A percentile compares a stretch with the other conserved stretches of the same genome.
Evolutionary conservation across 176 grass and related monocot genomes (phyloP).

Genomic region (Eremochloa ophiuroides): DNA sequence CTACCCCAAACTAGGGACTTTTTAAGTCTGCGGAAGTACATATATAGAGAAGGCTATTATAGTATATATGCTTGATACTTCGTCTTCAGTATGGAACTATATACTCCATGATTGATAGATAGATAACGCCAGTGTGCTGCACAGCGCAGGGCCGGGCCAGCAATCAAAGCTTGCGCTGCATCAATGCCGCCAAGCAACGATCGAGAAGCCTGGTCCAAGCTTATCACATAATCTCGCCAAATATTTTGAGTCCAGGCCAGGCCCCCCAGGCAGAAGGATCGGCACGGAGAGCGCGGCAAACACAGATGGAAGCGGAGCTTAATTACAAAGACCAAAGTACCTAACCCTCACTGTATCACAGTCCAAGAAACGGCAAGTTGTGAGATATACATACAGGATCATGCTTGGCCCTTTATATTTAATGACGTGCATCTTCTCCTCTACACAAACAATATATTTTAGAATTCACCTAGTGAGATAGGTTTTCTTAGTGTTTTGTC

Average conservation of each 20-base stretch:
- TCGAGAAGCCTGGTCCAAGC: neutral
- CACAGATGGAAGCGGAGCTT: slow-evolving; percentile 17
- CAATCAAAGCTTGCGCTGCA: neutral
- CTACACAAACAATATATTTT: too few species aligned
- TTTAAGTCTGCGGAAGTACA: too few species aligned
- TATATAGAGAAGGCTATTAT: too few species aligned
- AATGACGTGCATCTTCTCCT: too few species aligned
- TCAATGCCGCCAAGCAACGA: neutral
- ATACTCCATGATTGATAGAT: neutral
- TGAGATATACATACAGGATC: neutral
- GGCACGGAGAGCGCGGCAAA: neutral
- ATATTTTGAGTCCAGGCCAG: slow-evolving; percentile 13
- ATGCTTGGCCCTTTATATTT: neutral
- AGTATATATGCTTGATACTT: neutral
- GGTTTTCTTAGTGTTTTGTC: too few species aligned
- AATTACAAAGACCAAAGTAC: neutral
- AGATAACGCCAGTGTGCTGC: neutral
- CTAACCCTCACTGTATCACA: slow-evolving; percentile 4
- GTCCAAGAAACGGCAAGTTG: neutral
- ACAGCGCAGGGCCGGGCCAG: neutral
- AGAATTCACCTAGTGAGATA: too few species aligned
- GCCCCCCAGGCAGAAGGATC: neutral
- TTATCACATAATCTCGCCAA: neutral
- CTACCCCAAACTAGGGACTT: too few species aligned
- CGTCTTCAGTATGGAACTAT: slow-evolving; percentile 11